Evolutionary conservation across 1,284 basidiomycete species (phyloP).

Genomic region (Tilletia caries): DNA sequence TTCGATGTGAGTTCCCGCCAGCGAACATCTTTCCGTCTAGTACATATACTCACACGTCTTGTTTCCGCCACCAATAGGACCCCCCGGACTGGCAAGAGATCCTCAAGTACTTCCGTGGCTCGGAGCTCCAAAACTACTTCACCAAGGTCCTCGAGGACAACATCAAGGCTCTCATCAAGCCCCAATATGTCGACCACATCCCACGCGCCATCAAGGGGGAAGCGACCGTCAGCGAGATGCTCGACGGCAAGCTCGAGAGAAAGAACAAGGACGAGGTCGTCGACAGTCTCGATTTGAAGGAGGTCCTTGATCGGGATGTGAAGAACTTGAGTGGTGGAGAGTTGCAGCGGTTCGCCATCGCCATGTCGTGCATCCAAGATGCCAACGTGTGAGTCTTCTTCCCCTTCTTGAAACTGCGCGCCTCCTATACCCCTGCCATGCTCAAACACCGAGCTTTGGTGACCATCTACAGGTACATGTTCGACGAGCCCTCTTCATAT

Average conservation of each 20-base stretch:
- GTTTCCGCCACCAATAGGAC: conserved; percentile 22
- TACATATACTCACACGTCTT: not conserved
- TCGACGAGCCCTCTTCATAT: conserved; percentile 53
- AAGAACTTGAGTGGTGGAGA: conserved; percentile 52
- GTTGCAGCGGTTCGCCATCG: conserved; percentile 53
- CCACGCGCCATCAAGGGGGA: conserved; percentile 50
- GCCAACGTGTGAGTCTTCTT: conserved; percentile 43
- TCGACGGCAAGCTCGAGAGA: conserved; percentile 49
- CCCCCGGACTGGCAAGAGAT: conserved; percentile 54
- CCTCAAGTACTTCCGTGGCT: conserved; percentile 53
- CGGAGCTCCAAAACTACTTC: conserved; percentile 54
- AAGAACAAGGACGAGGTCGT: conserved; percentile 49
- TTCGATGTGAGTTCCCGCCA: conserved; percentile 35
- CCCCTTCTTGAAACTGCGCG: not conserved
- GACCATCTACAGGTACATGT: conserved; percentile 46
- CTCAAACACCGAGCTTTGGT: not conserved
- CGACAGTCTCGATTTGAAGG: conserved; percentile 44
- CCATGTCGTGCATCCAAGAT: conserved; percentile 52
- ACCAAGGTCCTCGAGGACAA: conserved; percentile 54
- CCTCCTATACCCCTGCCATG: not conserved
- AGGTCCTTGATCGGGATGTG: conserved; percentile 49
- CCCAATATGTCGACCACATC: conserved; percentile 54
- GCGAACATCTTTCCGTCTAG: not conserved
- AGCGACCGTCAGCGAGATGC: conserved; percentile 45
- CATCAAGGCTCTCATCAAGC: conserved; percentile 54